Evolutionary conservation across 441 rosid species (phyloP).

Genomic region (Metrosideros polymorpha): DNA sequence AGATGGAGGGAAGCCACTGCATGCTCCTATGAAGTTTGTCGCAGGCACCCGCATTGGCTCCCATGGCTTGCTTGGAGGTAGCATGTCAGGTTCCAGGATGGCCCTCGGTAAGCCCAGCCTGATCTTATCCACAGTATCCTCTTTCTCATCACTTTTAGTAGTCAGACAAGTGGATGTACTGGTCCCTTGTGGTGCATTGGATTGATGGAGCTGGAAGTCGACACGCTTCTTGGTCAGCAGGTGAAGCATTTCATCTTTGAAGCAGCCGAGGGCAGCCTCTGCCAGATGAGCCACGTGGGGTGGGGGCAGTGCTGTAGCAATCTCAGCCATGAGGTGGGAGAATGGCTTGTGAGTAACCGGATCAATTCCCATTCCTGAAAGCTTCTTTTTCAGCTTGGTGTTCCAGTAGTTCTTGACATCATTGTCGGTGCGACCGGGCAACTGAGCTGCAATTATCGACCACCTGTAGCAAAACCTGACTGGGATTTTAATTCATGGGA

Average conservation of each 20-base stretch:
- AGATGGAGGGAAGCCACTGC: slow-evolving; percentile 27
- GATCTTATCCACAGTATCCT: slow-evolving; percentile 47
- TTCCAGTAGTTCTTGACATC: slow-evolving; percentile 95
- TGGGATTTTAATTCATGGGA: neutral
- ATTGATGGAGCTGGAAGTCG: slow-evolving; percentile 73
- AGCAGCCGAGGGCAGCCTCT: slow-evolving; percentile 94
- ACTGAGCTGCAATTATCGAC: slow-evolving; percentile 86
- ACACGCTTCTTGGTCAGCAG: slow-evolving; percentile 86
- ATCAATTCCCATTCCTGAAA: slow-evolving; percentile 92
- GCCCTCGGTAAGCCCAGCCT: slow-evolving; percentile 52
- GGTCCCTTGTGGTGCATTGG: slow-evolving; percentile 25
- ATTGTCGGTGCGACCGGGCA: slow-evolving; percentile 88
- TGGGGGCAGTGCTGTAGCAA: slow-evolving; percentile 81
- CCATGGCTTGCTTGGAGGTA: slow-evolving; percentile 40
- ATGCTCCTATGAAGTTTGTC: slow-evolving; percentile 23
- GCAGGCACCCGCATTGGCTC: slow-evolving; percentile 13
- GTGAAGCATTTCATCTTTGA: slow-evolving; percentile 96
- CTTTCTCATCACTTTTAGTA: slow-evolving; percentile 29
- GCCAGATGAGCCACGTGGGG: slow-evolving; percentile 90
- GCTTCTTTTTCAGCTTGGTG: slow-evolving; percentile 90
- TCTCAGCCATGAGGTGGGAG: slow-evolving; percentile 97
- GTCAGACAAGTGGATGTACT: slow-evolving; percentile 20
- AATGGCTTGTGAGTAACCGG: slow-evolving; percentile 98
- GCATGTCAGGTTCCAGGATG: slow-evolving; percentile 42
- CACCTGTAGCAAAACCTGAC: slow-evolving; percentile 34